These are phyloP conservation scores for Aethionema arabicum DNA, from an alignment of 345 rosid species.

Conservation along the genomic window DNA sequence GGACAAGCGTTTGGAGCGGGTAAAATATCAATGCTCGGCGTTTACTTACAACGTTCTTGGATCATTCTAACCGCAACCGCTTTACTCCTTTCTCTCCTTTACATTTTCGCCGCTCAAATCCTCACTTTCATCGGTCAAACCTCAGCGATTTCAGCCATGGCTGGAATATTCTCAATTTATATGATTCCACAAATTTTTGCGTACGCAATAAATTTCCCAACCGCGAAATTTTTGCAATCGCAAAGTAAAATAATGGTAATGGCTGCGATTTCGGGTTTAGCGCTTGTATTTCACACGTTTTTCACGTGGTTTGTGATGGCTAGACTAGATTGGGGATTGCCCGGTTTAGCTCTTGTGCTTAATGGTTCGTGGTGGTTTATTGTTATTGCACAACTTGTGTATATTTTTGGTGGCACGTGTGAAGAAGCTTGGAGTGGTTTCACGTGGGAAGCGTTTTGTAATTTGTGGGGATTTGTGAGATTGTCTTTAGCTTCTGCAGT, in stretches of 20 bases:
- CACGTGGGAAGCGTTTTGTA: conserved; percentile 74
- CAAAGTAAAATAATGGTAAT: conserved; percentile 91
- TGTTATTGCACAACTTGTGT: conserved; percentile 53
- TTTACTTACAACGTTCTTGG: conserved; percentile 95
- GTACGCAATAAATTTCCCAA: conserved; percentile 69
- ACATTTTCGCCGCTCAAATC: conserved; percentile 57
- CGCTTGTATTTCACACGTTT: conserved; percentile 53
- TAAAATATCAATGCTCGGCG: conserved; percentile 72
- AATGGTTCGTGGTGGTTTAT: conserved; percentile 75
- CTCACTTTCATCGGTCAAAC: conserved; percentile 75
- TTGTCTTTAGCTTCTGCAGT: conserved; percentile 85
- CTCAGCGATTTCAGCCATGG: conserved; percentile 51
- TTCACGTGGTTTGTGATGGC: conserved; percentile 74
- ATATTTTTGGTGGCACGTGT: conserved; percentile 66
- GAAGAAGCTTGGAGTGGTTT: conserved; percentile 82
- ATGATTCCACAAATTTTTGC: conserved; percentile 92
- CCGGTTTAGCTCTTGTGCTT: conserved; percentile 68
- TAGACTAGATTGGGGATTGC: conserved; percentile 63
- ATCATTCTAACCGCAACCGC: conserved; percentile 64
- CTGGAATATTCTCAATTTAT: conserved; percentile 65
- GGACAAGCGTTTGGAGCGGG: conserved; percentile 96
- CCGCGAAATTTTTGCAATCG: conserved; percentile 77
- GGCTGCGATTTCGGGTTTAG: conserved; percentile 63
- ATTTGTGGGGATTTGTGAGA: conserved; percentile 66
- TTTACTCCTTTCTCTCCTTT: conserved; percentile 48